Base-by-base conservation (phyloP, 129 eudicot genomes). In the Ambrosia artemisiifolia region DNA sequence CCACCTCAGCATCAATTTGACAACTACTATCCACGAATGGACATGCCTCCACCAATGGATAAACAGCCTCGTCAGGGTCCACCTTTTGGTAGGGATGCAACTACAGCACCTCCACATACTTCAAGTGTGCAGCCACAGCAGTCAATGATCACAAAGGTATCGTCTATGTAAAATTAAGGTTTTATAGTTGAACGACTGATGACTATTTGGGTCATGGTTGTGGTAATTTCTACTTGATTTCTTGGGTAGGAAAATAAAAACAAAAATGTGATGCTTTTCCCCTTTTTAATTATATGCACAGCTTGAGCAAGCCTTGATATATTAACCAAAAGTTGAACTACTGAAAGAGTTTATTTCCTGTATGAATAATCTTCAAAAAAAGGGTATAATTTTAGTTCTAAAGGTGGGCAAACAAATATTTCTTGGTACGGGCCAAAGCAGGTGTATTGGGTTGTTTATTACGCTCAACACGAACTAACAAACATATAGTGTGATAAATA, bases 71-170 rank as follows among this genome's bases (percentile, higher is more conserved):
- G 81, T 40, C 76, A 80, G 61, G 92, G 88, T 19, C 89, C 85
- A 56, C 85, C 92, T 77, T 87, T 80, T 68, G 96, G 95, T 49
- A 84, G 96, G 73, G 98, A 87, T 55, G 73, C 83, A 3, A 54
- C 87, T 46, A 74, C 80, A 78, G 91, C 88, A 59, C 56, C 74
- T 60, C 81, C 91, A 55, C 96, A 87, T 11, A 65, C 83, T 46
- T 30, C 89, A 59, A 83, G 48, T 59, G 71, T 74, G 57, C 98
- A 82, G 65, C 74, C 90, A 63, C 91, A 84, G 17, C 92, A 82
- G 63, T 78, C 98, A 11, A 81, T 93, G 74, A 84, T 89, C 78
- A 77, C 95, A 44, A 91, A 93, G 98, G 98, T 93, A 43, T 59
- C 64, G 12, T 20, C n/a, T 10, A 28, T 56, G n/a, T 3, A 14